These are phyloP conservation scores for Venturia pyrina DNA, from an alignment of 2,329 filamentous ascomycete genomes.

Conservation along the genomic window DNA sequence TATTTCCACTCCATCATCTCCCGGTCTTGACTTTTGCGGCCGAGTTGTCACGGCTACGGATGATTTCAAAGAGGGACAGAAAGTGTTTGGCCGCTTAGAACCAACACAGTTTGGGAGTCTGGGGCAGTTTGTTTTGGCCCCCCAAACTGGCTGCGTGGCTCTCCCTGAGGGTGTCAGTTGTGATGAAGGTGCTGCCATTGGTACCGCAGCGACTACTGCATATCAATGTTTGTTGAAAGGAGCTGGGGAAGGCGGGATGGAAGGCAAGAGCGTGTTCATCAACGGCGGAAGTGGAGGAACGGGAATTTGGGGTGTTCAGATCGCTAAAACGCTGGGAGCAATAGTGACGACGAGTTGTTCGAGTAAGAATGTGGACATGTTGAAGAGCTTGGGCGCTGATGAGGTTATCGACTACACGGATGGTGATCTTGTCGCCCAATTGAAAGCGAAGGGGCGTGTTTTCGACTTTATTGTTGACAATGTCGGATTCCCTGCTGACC, in stretches of 20 bases:
- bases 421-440: slow-evolving; percentile 33
- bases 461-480: slow-evolving; percentile 50
- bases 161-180: slow-evolving; percentile 22
- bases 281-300: slow-evolving; percentile 38
- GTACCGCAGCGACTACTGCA: slow-evolving; percentile 30
- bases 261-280: slow-evolving; percentile 11
- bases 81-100: slow-evolving; percentile 30
- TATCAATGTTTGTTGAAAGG: slow-evolving; percentile 20
- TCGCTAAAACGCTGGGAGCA: slow-evolving; percentile 51
- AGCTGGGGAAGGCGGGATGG: background rate
- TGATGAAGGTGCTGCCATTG: slow-evolving; percentile 28
- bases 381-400: slow-evolving; percentile 50
- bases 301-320: slow-evolving; percentile 51
- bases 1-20: slow-evolving; percentile 32
- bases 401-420: slow-evolving; percentile 51
- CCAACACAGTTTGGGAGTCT: slow-evolving; percentile 25
- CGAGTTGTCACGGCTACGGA: slow-evolving; percentile 30
- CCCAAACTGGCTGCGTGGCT: slow-evolving; percentile 16
- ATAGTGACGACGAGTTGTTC: slow-evolving; percentile 52
- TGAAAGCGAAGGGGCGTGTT: slow-evolving; percentile 38
- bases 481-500: slow-evolving; percentile 37
- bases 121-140: slow-evolving; percentile 24
- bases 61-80: slow-evolving; percentile 20
- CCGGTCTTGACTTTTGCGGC: slow-evolving; percentile 44
- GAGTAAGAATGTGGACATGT: slow-evolving; percentile 45